Percentiles rank a stretch among this genome's conserved stretches.
phyloP scores from a whole-genome alignment of 495 filamentous ascomycete species.

The Trichoderma virens region DNA sequence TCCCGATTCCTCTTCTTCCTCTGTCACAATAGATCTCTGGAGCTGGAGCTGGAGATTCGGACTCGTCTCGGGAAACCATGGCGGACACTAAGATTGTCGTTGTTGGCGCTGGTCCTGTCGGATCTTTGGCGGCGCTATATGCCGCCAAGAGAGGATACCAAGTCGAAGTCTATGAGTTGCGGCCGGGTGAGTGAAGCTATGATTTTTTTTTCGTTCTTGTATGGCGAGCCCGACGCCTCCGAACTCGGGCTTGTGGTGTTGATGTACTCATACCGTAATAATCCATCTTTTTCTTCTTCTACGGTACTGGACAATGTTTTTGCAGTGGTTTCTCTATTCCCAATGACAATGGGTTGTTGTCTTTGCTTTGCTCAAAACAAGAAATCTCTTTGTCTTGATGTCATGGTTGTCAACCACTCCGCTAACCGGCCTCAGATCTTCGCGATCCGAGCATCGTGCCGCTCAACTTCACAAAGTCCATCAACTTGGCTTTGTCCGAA shows the following conservation, averaged over 20 bases:
- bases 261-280: neutral
- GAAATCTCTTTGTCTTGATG: neutral
- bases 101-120: constrained; percentile 88
- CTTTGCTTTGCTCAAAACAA: neutral
- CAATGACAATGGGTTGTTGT: neutral
- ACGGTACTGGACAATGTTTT: neutral
- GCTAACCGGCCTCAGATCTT: constrained; percentile 52
- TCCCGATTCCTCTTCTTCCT: neutral
- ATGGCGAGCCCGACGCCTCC: neutral
- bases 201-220: neutral
- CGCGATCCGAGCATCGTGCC: constrained; percentile 76
- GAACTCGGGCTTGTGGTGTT: neutral
- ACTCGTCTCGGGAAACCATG: constrained; percentile 15
- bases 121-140: constrained; percentile 85
- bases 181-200: constrained; percentile 61
- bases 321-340: neutral
- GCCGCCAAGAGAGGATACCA: constrained; percentile 77
- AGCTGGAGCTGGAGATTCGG: neutral
- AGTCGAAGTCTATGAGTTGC: constrained; percentile 91
- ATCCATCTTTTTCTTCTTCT: neutral
- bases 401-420: neutral
- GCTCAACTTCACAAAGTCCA: constrained; percentile 94
- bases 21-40: neutral
- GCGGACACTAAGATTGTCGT: constrained; percentile 64
- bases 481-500: constrained; percentile 92